Evolutionary conservation across 352 stramenopile species (phyloP), one percentile per base, ranked within the genome.

Genomic region (Phytophthora syringae): DNA sequence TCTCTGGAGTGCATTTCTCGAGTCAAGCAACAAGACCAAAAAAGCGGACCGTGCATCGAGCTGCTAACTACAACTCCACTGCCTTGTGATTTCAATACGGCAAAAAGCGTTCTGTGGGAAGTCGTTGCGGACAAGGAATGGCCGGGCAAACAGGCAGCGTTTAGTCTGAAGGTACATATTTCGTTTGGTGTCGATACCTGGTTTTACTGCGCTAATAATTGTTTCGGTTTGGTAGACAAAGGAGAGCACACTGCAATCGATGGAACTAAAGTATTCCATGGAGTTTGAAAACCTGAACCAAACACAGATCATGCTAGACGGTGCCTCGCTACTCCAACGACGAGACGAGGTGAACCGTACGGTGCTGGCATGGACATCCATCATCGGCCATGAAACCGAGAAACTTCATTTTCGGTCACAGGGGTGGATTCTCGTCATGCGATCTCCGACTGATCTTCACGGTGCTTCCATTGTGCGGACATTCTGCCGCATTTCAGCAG

Each of bases 391-490:
- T 10, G 21, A 42, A 24, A 50, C 39, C 13, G 39, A 25, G 1
- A 21, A 43, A 15, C 34, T 49, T 11, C n/a, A 28, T 13, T 64
- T 64, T 40, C 56, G 39, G 13, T 64, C 56, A 18, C 45, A 56
- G n/a, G 56, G 56, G 6, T 64, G 56, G 56, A 50, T 64, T 25
- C 25, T 64, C n/a, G 13, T 64, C 20, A 45, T 48, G 44, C 28
- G 22, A 28, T 64, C 56, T 16, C 34, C 56, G 20, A 44, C 22
- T 30, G 36, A 56, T 20, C 34, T 49, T 11, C 20, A 32, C 2
- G 28, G 16, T 34, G 34, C 45, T 24, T 64, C 44, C 3, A n/a
- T 43, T 15, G n/a, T 64, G 2, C 44, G 56, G 42, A 64, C 34
- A 1, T 64, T 48, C 15, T 64, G 44, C 18, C 56, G 56, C 7